Evolutionary conservation across 1,284 basidiomycete genomes (phyloP), one percentile per base, ranked within the genome.

Genomic region (Sanghuangporus sanghuang): DNA sequence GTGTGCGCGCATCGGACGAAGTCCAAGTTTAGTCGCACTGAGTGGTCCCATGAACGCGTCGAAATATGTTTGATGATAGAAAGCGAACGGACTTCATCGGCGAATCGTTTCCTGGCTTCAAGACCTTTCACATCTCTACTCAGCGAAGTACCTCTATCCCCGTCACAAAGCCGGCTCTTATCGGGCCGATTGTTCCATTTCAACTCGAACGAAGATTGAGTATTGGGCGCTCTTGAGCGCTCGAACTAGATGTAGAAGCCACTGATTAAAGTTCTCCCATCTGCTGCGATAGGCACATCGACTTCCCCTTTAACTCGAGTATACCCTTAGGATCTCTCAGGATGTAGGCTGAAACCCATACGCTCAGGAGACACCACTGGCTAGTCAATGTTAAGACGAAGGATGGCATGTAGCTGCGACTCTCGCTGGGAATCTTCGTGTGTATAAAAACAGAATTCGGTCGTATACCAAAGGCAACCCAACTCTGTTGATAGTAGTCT

Each of bases 101-200:
- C 44, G 6, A 46, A 46, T 6, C 44, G 16, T 46, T 46, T 18
- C 44, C 21, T 18, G 44, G 21, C 8, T 16, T 46, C 44, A 18
- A 14, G 12, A 5, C 44, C 14, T 46, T 11, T n/a, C 21, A n/a
- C 44, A n/a, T 46, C 44, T 46, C 12, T 46, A 46, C 21, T n/a
- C 44, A 14, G 21, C 21, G 21, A 46, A 46, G 44, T n/a, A 6
- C 8, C 9, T 16, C 44, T 6, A 18, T n/a, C 12, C 16, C 44
- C 44, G 16, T 18, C 56, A 21, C 39, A 44, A 39, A 39, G n/a
- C 16, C 35, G 27, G 44, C 44, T 52, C 87, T 86, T 14, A 76
- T 57, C 56, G 38, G 32, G 40, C n/a, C 11, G 12, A 11, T 6
- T 6, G 56, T 44, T 23, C 27, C 27, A 5, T 36, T 57, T 14